Base-by-base conservation (phyloP, 164 flowering plant genomes). In the Stephania cephalantha region DNA sequence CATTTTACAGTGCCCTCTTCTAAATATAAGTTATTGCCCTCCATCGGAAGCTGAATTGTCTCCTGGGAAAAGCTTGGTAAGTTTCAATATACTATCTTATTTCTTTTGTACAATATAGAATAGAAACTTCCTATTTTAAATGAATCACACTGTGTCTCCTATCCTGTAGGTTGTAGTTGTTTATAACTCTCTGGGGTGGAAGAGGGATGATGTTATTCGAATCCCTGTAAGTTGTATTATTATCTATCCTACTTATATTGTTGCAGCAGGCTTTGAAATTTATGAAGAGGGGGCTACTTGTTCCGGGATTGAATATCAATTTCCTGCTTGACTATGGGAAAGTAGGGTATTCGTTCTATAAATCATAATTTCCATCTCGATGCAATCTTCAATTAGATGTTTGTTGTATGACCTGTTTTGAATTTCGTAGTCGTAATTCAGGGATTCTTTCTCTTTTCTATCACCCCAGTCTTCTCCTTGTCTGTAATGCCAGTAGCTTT, bases 151-250 rank as follows among this genome's bases (percentile, higher is more conserved):
- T 30, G 4, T 18, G 48, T 71, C 77, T 75, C 79, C 68, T 81
- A 53, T 71, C 73, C 18, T 83, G 70, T 74, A 95, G 99, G 83
- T 95, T 73, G 76, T 93, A 69, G 85, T 93, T 76, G 81, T 85
- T 64, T 93, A 95, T 84, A 95, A 95, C 80, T 81, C 99, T 78
- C 90, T 95, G 75, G 98, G 98, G 76, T 95, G 97, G 99, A 87
- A 82, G 79, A 84, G 98, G 79, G 85, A 87, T 35, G 96, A 95
- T 72, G 81, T 91, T 25, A 77, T 95, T 77, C 89, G 87, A 77
- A 82, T 95, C 72, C 99, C 99, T 63, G 99, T 93, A 78, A 87
- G 97, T 87, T 74, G 11, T 30, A 2, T 17, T 76, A 30, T 76
- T 35, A 45, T 71, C 11, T 67, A 35, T 15, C 52, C 22, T 52